Base-by-base conservation (phyloP, 1,139 yeast genomes). In the Schizosaccharomyces versatilis region DNA sequence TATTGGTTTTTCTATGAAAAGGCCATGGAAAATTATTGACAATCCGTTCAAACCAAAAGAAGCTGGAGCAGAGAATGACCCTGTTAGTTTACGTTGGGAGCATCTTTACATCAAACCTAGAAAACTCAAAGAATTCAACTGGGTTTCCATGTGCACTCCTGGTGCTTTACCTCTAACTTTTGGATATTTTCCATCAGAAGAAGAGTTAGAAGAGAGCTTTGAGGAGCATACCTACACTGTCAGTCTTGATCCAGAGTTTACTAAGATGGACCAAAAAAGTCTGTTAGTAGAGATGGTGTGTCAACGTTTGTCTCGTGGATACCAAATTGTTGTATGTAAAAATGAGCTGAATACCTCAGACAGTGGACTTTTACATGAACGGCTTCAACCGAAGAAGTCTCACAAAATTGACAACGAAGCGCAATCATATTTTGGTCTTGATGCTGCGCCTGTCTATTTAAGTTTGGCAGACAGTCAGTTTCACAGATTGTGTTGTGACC, bases 91-190 rank as follows among this genome's bases (percentile, higher is more conserved):
- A 47, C 74, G 94, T 59, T 93, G 98, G 98, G 80, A 79, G 56
- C 85, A 83, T 66, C 59, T 61, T 15, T 62, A 61, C 47, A 60
- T 61, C 32, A 58, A 61, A n/a, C 56, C 56, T 24, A 56, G 59
- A 10, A 51, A 55, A 7, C 57, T 57, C 32, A 49, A 79, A 60
- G 72, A 77, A 10, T 81, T 88, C 51, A 88, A 88, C 64, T 93
- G 98, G 98, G 76, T 84, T 57, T 88, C 97, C 0, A 73, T 93
- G 56, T 82, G 85, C 41, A 79, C 95, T 0, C 99, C 99, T 0
- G 97, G 97, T 0, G 81, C 94, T 3, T 69, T 93, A 32, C 99
- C 99, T 0, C 71, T 82, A 0, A 79, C 84, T 1, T 79, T 94
- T 0, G 77, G 82, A 0, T 72, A 80, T 7, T 85, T 88, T 62